A percentile compares a stretch with the other conserved stretches of the same genome.
These are phyloP conservation scores for Amphichorda felina DNA, from an alignment of 2,329 filamentous ascomycete genomes.

Conservation along the genomic window DNA sequence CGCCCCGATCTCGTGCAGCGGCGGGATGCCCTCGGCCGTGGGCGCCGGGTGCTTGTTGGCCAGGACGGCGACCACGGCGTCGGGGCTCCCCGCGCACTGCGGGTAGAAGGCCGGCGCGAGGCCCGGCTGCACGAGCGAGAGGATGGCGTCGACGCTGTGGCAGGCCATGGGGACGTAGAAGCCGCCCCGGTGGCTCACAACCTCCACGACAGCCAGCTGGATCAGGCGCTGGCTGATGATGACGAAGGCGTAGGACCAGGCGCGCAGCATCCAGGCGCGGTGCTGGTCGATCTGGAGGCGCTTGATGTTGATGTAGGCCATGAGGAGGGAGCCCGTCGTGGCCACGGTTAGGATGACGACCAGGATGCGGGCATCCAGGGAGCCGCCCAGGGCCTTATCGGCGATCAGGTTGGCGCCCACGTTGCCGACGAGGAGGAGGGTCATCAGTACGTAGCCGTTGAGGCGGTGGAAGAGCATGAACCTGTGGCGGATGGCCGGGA, in stretches of 20 bases:
- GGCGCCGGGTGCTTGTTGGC: not conserved
- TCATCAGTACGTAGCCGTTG: constrained; percentile 32
- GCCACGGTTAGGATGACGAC: constrained; percentile 34
- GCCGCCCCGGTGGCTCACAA: not conserved
- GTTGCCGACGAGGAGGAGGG: not conserved
- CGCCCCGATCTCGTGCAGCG: constrained; percentile 1
- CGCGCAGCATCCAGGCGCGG: constrained; percentile 46
- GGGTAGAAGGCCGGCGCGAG: constrained; percentile 1
- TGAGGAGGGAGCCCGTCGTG: constrained; percentile 27
- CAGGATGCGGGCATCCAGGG: constrained; percentile 27
- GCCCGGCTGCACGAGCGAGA: not conserved
- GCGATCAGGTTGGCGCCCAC: constrained; percentile 37
- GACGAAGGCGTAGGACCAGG: constrained; percentile 26
- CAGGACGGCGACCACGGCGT: not conserved
- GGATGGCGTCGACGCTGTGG: constrained; percentile 1
- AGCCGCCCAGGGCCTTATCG: constrained; percentile 40
- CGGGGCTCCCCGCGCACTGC: constrained; percentile 1
- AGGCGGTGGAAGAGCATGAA: constrained; percentile 42
- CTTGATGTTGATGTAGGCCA: constrained; percentile 41
- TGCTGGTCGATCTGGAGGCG: constrained; percentile 47
- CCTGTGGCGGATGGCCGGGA: constrained; percentile 31
- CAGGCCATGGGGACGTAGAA: constrained; percentile 1
- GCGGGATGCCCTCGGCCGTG: constrained; percentile 1
- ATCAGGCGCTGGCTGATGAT: constrained; percentile 1
- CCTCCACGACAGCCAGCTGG: not conserved